Evolutionary conservation across 2,329 filamentous ascomycete species (phyloP).

Genomic region (Neopestalotiopsis sp.): DNA sequence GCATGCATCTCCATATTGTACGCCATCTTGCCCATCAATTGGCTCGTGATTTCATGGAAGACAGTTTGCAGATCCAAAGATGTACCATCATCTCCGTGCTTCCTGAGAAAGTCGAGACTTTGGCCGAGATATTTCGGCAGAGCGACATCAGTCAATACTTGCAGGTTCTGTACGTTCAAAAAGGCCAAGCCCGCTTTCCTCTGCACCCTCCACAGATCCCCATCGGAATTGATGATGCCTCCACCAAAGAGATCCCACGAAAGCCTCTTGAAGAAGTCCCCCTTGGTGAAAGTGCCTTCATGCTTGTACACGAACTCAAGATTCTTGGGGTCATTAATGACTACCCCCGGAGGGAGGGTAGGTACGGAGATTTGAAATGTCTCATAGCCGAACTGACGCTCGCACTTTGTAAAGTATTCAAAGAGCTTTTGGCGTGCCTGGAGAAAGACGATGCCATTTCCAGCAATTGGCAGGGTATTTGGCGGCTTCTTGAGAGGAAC

Average conservation of each 20-base stretch:
- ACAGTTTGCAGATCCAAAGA: conserved; percentile 63
- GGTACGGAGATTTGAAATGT: conserved; percentile 69
- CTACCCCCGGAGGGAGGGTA: conserved; percentile 65
- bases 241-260: conserved; percentile 69
- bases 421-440: conserved; percentile 65
- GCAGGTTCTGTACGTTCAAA: conserved; percentile 62
- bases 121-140: conserved; percentile 59
- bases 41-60: conserved; percentile 68
- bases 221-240: conserved; percentile 72
- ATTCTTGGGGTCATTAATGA: conserved; percentile 66
- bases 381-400: conserved; percentile 61
- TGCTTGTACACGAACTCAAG: conserved; percentile 68
- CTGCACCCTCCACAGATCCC: conserved; percentile 67
- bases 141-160: conserved; percentile 60
- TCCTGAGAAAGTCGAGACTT: conserved; percentile 45
- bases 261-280: conserved; percentile 64
- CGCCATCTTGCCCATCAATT: conserved; percentile 71
- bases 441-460: conserved; percentile 67
- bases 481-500: conserved; percentile 49
- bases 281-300: conserved; percentile 66
- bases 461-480: conserved; percentile 59
- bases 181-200: conserved; percentile 66
- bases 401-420: conserved; percentile 66
- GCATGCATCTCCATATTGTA: conserved; percentile 73
- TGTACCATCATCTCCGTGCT: conserved; percentile 30